Evolutionary conservation across 2,329 filamentous ascomycete species (phyloP), one percentile per base, ranked within the genome.

Genomic region (Fusarium xylarioides): DNA sequence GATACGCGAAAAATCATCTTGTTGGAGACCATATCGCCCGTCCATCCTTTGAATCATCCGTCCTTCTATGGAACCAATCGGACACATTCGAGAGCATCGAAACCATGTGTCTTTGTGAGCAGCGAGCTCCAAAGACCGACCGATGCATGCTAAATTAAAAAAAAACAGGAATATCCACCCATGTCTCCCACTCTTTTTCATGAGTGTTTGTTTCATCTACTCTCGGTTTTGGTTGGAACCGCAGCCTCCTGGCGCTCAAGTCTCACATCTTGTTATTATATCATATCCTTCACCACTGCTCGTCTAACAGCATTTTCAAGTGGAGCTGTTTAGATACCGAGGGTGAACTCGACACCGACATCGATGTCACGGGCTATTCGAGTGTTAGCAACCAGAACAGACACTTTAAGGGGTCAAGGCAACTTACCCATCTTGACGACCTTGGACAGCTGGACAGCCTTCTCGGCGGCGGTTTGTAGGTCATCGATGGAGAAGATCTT

Each of bases 401-500:
- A 50, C n/a, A 34, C 26, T n/a, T 38, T 26, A 30, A n/a, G 18
- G n/a, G 30, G 14, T 11, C 21, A 19, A 44, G 34, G 56, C 11
- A 49, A 89, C 91, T 87, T 86, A 93, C 92, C 94, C 91, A 97
- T 93, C 92, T 98, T 98, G 80, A 99, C 96, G 77, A 99, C 93
- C 91, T 98, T 98, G 80, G 95, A 98, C 85, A 99, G 95, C 86
- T 99, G 95, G 75, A 99, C 96, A 35, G 95, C 93, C 90, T 97
- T 98, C 90, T 98, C 96, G 74, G 96, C 96, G 46, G 96, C 96
- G 82, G 86, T 96, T 87, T 99, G 96, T 79, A 99, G 90, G 86
- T 99, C 96, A 82, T 98, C 95, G 73, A 99, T 98, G 80, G 94
- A 97, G 90, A 99, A 99, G 86, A 99, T 99, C 92, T 99, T 99